Conservation (phyloP, 805 yeast species). For the Saccharomycopsis sp. region DNA sequence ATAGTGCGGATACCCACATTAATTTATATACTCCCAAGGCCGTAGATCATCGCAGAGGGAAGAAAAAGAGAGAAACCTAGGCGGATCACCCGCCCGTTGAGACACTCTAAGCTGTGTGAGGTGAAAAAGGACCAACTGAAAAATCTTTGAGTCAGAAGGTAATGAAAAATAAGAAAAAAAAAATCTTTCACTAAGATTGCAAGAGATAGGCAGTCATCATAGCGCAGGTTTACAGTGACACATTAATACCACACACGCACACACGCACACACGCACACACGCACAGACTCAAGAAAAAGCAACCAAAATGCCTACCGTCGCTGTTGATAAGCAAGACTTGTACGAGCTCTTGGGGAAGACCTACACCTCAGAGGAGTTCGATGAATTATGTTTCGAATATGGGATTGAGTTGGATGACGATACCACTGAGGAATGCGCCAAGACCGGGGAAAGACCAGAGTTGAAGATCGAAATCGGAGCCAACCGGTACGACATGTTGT, state of each 20-base stretch:
- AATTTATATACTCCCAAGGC: no score
- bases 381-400: slow-evolving; percentile 93
- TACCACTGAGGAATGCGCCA: slow-evolving; percentile 65
- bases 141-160: background rate
- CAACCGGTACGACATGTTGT: slow-evolving; percentile 95
- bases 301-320: slow-evolving; percentile 82
- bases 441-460: slow-evolving; percentile 88
- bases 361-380: slow-evolving; percentile 85
- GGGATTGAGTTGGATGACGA: slow-evolving; percentile 98
- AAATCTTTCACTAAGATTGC: background rate
- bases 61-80: no score
- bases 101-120: no score
- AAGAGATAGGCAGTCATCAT: background rate
- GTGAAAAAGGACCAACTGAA: no score
- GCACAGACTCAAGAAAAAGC: background rate
- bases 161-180: no score
- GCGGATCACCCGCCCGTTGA: background rate
- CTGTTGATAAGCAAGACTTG: slow-evolving; percentile 91
- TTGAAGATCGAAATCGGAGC: slow-evolving; percentile 96
- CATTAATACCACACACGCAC: background rate
- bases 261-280: no score
- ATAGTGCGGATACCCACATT: no score
- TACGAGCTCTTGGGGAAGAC: slow-evolving; percentile 65
- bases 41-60: no score
- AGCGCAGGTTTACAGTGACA: background rate